Base-by-base conservation (phyloP, 495 filamentous ascomycete species). In the Penicillium bovifimosum region DNA sequence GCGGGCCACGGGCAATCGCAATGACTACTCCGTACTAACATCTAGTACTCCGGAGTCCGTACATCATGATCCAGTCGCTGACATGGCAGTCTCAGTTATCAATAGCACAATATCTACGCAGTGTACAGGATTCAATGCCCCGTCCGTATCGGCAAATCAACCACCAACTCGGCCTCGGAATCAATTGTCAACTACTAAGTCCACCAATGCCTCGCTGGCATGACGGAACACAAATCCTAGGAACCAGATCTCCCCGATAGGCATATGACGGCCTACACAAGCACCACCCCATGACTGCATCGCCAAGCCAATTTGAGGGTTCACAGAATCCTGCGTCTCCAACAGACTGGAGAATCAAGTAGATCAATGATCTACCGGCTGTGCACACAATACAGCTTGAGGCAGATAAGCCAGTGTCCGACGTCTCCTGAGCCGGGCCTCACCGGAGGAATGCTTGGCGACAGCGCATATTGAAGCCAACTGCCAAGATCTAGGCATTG, bases 361-460 rank as follows among this genome's bases (percentile, higher is more conserved):
- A 41, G 44, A 57, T 57, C 50, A 57, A 46, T 52, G 45, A 53
- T 36, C 44, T 31, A 29, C 38, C 36, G 44, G 52, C 56, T 39
- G 56, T 41, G 43, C 36, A 47, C 17, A 20, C 36, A 40, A 40
- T 16, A 24, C 17, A 27, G 33, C 36, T 27, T 39, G 41, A 24
- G 28, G 44, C n/a, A 47, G 55, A 48, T 8, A n/a, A n/a, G 33
- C 18, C 31, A 36, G 42, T 45, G 6, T 16, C 36, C 36, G 20
- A 24, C 20, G 20, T 44, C 9, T 11, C n/a, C 44, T 6, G 26
- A 26, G 17, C 41, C 27, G 24, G 46, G n/a, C 46, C 43, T 45
- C 52, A 59, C 53, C 53, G 52, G 45, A 41, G 44, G 41, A 54
- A 43, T 46, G 48, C 59, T 63, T 62, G 62, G 62, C 62, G 45